Evolutionary conservation across 495 filamentous ascomycete species (phyloP).

Genomic region (Glonium stellatum): DNA sequence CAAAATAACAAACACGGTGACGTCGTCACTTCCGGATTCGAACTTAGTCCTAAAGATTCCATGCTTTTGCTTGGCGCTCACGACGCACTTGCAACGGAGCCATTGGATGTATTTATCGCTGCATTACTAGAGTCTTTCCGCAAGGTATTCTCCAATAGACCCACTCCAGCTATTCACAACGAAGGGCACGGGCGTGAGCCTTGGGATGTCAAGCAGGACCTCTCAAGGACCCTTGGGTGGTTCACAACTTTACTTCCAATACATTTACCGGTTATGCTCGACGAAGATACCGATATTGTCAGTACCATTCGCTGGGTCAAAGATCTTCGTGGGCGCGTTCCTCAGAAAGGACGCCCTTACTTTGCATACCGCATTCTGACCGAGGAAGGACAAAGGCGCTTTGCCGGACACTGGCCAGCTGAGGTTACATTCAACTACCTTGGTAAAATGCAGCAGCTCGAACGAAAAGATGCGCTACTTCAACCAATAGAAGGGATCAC

Average conservation of each 20-base stretch:
- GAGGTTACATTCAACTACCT: constrained; percentile 44
- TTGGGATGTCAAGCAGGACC: constrained; percentile 26
- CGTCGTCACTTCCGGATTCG: constrained; percentile 17
- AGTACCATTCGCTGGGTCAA: constrained; percentile 21
- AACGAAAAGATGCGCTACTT: constrained; percentile 29
- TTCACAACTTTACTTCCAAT: constrained; percentile 33
- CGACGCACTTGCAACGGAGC: constrained; percentile 27
- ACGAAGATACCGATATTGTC: constrained; percentile 16
- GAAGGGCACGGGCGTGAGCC: constrained; percentile 36
- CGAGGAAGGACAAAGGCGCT: constrained; percentile 14
- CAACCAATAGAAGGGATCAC: constrained; percentile 9
- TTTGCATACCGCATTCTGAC: constrained; percentile 25
- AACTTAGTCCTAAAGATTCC: too few species aligned
- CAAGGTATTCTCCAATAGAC: constrained; percentile 26
- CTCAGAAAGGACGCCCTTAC: constrained; percentile 25
- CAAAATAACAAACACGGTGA: too few species aligned
- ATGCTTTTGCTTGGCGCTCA: constrained; percentile 17
- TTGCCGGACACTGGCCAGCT: constrained; percentile 26
- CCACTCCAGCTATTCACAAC: constrained; percentile 26
- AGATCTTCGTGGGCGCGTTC: constrained; percentile 17
- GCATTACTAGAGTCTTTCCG: constrained; percentile 35
- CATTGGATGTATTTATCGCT: constrained; percentile 31
- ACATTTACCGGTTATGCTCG: constrained; percentile 23
- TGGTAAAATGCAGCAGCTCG: constrained; percentile 41
- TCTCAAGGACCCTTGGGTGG: constrained; percentile 35